Evolutionary conservation across 2,329 filamentous ascomycete genomes (phyloP), one percentile per base, ranked within the genome.

Genomic region (Calonectria fujianensis): DNA sequence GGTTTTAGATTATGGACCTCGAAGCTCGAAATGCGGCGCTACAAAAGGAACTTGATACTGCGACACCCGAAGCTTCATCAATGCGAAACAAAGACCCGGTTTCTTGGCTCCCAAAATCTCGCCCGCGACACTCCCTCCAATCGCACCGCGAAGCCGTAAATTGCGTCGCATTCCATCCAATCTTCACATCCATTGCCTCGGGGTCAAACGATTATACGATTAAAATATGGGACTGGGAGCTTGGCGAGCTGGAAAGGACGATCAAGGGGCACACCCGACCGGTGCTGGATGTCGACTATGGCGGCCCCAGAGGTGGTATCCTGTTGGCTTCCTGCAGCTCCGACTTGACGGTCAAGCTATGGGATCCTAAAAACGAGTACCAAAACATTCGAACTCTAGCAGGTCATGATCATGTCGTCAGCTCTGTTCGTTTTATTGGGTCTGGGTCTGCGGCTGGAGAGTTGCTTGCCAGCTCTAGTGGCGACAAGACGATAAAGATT

Each of bases 171-270:
- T 98, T 98, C 82, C 96, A 98, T 83, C 96, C 96, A 0, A 90
- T 96, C 35, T 98, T 97, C 85, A 96, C 95, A 13, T 96, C 95
- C 6, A 88, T 98, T 24, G 96, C 96, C 16, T 96, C 95, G 0
- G 96, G 95, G 14, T 97, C 95, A 14, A 96, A 98, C 83, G 96
- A 98, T 84, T 94, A 92, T 69, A 98, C 94, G 6, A 97, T 98
- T 84, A 98, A 98, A 82, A 96, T 98, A 71, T 98, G 96, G 96
- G 96, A 98, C 82, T 98, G 95, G 94, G 96, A 98, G 82, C 86
- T 97, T 24, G 96, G 96, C 63, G 96, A 98, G 85, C 88, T 97
- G 9, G 96, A 98, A 83, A 89, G 94, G 74, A 98, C 96, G 0
- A 90, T 98, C 71, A 98, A 98, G 83, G 96, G 95, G 2, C 96